Evolutionary conservation across 345 rosid species (phyloP).

Genomic region (Corchorus capsularis): DNA sequence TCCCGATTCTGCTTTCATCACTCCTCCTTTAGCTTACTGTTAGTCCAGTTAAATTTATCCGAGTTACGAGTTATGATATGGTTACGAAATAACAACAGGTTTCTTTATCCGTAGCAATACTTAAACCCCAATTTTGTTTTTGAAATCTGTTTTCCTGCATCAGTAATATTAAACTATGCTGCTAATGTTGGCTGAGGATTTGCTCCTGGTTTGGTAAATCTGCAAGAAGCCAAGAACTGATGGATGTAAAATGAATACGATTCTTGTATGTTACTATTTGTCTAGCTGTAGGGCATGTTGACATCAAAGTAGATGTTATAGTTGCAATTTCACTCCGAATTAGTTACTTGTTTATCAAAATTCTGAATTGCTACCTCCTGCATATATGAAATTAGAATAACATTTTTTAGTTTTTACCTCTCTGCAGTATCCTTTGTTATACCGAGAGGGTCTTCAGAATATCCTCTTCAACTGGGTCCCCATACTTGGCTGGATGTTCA

Average conservation of each 20-base stretch:
- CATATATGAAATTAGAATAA: too few species aligned
- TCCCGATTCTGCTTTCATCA: background rate
- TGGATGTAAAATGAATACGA: background rate
- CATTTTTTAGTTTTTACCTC: background rate
- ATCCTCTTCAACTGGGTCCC: conserved; percentile 84
- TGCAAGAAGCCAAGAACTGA: background rate
- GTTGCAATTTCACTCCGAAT: background rate
- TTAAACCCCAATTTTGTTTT: background rate
- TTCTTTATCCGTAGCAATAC: background rate
- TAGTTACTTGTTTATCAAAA: too few species aligned
- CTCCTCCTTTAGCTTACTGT: background rate
- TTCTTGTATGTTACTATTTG: background rate
- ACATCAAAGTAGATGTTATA: background rate
- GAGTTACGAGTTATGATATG: background rate
- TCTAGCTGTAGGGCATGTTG: background rate
- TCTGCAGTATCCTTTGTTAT: conserved; percentile 66
- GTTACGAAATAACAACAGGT: background rate
- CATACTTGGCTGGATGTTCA: conserved; percentile 88
- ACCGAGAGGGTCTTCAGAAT: conserved; percentile 79
- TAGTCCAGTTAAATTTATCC: background rate
- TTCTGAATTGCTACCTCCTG: background rate
- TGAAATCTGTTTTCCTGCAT: background rate
- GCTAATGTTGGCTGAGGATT: background rate
- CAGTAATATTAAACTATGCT: background rate
- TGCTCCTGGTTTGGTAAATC: background rate